Evolutionary conservation across 2,329 filamentous ascomycete genomes (phyloP), one percentile per base, ranked within the genome.

Genomic region (Fusarium ambrosium): DNA sequence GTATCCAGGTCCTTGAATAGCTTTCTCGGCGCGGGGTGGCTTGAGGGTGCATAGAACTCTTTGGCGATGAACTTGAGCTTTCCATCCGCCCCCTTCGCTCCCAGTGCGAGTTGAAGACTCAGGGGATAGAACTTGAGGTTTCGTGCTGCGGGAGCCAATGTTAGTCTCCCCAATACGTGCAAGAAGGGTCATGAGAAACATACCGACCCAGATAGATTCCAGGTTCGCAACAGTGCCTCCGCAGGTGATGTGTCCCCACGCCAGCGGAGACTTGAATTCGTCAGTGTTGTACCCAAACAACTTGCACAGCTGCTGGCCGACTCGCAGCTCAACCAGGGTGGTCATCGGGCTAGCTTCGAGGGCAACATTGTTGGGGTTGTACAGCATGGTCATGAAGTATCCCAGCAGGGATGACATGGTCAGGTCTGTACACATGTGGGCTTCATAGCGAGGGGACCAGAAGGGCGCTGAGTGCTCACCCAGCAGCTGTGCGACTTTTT

Each of bases 311-410:
- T 88, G 83, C 64, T 86, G 75, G 1, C 86, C 86, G 2, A 85
- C 86, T 43, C 83, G 79, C 6, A 85, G 82, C 70, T 88, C 86
- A 5, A 84, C 81, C 4, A 85, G 66, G 0, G 85, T 87, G 0
- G 85, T 84, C 14, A 87, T 71, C 1, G 86, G 86, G 48, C 85
- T 87, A 1, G 83, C 85, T 68, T 88, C 86, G 0, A 86, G 73
- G 1, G 85, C 80, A 2, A 87, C 83, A 39, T 87, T 88, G 78
- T 88, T 88, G 0, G 86, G 85, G 58, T 88, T 87, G 68, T 87
- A 87, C 27, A 88, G 37, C 86, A 87, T 87, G 0, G 85, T 86
- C 80, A 85, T 86, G 32, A 87, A 84, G 72, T 87, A 87, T 1
- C 86, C 86, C 4, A 87, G 78, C 4, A 87, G 62, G 1, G 82